Evolutionary conservation across 169 alveolate genomes (phyloP), one percentile per base, ranked within the genome.

Genomic region (Cardiosporidium cionae): DNA sequence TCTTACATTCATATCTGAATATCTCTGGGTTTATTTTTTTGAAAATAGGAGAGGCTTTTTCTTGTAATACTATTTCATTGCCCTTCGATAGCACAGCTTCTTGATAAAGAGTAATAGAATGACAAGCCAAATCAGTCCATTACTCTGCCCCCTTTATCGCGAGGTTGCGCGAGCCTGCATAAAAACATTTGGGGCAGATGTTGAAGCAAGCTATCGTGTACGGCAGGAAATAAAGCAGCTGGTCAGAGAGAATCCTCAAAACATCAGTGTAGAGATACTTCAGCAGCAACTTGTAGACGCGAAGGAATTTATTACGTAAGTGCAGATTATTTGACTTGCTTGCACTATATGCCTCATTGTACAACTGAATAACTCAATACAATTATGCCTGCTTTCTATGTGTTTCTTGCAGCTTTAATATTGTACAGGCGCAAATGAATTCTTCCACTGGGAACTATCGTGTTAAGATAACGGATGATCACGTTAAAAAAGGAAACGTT

Each of bases 391-490:
- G n/a, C n/a, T n/a, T n/a, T n/a, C n/a, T n/a, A 44, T n/a, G 3
- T 3, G 34, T 27, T 5, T 6, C 16, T 7, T 25, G 2, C 76
- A 67, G 76, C 7, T 69, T 25, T 22, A 65, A 67, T 32, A 76
- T 76, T 3, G 66, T 76, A 1, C 82, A 76, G 65, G 82, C 82
- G n/a, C 65, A 76, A 37, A 52, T 76, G 54, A 76, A 76, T 35
- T 33, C 58, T 2, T 25, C 31, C 28, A 76, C 82, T 32, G 82
- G 82, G 2, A 53, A 58, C 4, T 76, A 76, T 53, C 35, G 68
- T 22, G 82, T 73, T 0, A 58, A 54, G 0, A 34, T 65, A 25
- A 68, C 72, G 0, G 82, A 76, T 35, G 82, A 76, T 53, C 82
- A 76, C 52, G 52, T 76, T 0, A 7, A 52, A 32, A 76, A 62